phyloP scores from a whole-genome alignment of 2,329 filamentous ascomycete species.

The Apiospora marii region DNA sequence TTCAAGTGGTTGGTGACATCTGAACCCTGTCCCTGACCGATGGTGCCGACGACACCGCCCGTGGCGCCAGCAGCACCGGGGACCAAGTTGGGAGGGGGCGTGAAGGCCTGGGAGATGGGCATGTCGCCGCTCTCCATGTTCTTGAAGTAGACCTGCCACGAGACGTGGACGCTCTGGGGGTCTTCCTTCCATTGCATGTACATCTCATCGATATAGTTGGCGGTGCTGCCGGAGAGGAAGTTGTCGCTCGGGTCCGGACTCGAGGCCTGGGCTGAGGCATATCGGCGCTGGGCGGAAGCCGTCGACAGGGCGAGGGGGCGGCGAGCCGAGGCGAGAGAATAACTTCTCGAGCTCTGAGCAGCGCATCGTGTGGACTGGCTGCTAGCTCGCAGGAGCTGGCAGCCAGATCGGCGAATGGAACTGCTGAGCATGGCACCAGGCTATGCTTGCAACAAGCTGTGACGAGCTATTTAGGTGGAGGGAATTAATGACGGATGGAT shows the following conservation, averaged over 20 bases:
- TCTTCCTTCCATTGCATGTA: slow-evolving; percentile 97
- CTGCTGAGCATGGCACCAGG: slow-evolving; percentile 74
- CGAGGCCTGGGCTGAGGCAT: slow-evolving; percentile 62
- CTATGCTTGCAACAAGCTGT: slow-evolving; percentile 40
- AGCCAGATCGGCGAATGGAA: slow-evolving; percentile 70
- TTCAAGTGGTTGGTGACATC: slow-evolving; percentile 97
- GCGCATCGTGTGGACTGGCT: slow-evolving; percentile 49
- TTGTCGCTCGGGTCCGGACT: slow-evolving; percentile 86
- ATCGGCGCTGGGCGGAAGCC: slow-evolving; percentile 55
- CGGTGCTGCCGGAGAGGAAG: slow-evolving; percentile 95
- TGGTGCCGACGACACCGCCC: slow-evolving; percentile 73
- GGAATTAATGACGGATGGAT: slow-evolving; percentile 26
- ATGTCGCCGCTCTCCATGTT: slow-evolving; percentile 99
- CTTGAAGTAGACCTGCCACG: slow-evolving; percentile 99
- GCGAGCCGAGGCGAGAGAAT: slow-evolving; percentile 55
- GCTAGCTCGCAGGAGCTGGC: slow-evolving; percentile 67
- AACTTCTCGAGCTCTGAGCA: slow-evolving; percentile 47
- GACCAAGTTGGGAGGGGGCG: slow-evolving; percentile 90
- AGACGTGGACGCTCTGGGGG: slow-evolving; percentile 91
- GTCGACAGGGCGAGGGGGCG: slow-evolving; percentile 56
- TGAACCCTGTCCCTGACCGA: slow-evolving; percentile 72
- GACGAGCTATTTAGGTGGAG: slow-evolving; percentile 32
- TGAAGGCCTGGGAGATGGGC: slow-evolving; percentile 97
- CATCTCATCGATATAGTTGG: slow-evolving; percentile 99
- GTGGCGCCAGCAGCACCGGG: slow-evolving; percentile 82